phyloP scores from a whole-genome alignment of 257 asterid species.

The Eucommia ulmoides region DNA sequence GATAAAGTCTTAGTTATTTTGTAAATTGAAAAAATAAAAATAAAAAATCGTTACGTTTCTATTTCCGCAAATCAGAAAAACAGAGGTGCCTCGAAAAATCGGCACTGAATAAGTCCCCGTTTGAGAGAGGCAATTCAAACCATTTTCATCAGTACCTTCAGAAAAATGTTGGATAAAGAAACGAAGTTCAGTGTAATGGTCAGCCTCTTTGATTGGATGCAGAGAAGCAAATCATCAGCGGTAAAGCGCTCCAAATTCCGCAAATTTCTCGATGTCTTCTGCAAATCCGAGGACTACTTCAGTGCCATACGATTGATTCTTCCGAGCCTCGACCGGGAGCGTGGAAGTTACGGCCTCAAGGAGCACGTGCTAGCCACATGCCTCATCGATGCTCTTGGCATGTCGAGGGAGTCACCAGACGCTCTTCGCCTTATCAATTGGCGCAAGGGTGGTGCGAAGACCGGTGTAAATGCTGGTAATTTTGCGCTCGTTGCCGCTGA shows the following conservation, averaged over 20 bases:
- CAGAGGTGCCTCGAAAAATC: no score
- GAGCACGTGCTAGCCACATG: conserved; percentile 92
- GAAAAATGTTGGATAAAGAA: no score
- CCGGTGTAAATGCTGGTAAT: conserved; percentile 69
- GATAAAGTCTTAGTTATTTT: no score
- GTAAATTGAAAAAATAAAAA: no score
- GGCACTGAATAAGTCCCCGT: no score
- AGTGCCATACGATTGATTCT: conserved; percentile 73
- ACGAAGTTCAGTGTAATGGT: conserved; percentile 82
- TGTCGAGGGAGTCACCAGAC: conserved; percentile 85
- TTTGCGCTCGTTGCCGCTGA: conserved; percentile 69
- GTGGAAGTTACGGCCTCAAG: conserved; percentile 82
- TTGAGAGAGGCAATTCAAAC: no score
- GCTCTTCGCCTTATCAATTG: conserved; percentile 79
- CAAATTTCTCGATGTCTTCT: conserved; percentile 75
- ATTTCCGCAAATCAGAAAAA: no score
- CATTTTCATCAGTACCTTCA: no score
- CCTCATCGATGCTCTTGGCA: conserved; percentile 82
- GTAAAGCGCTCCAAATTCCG: conserved; percentile 76
- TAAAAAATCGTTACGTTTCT: no score
- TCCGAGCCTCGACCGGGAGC: conserved; percentile 81
- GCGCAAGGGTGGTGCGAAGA: conserved; percentile 85
- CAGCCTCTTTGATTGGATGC: conserved; percentile 76
- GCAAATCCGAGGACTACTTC: conserved; percentile 64
- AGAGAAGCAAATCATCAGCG: conserved; percentile 55